Percentiles rank a stretch among this genome's conserved stretches.
phyloP scores from a whole-genome alignment of 805 yeast genomes.

The Candida tallmaniae region DNA sequence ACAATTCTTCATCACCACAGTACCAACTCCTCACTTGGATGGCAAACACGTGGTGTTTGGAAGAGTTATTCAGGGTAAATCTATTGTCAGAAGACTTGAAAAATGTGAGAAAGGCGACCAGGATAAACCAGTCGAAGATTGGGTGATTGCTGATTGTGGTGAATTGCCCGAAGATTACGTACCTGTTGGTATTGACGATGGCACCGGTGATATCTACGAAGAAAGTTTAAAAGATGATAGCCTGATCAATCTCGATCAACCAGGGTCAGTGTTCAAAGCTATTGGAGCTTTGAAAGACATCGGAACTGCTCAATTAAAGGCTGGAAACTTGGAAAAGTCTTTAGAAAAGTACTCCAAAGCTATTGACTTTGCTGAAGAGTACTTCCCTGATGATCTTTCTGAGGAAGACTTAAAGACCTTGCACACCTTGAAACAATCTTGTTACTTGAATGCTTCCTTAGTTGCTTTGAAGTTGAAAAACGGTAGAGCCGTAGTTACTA shows the following conservation, averaged over 20 bases:
- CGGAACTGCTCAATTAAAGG: conserved; percentile 74
- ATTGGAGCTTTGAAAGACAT: conserved; percentile 63
- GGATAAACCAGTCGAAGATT: conserved; percentile 71
- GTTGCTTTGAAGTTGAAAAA: conserved; percentile 62
- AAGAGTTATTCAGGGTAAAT: conserved; percentile 74
- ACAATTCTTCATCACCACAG: conserved; percentile 91
- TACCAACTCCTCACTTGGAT: conserved; percentile 88
- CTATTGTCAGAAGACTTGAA: conserved; percentile 76
- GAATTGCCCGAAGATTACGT: conserved; percentile 59
- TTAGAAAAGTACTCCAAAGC: conserved; percentile 72
- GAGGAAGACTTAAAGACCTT: conserved; percentile 49
- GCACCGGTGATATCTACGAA: conserved; percentile 81
- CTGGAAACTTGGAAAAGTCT: conserved; percentile 53
- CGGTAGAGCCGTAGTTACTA: conserved; percentile 49
- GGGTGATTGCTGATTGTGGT: conserved; percentile 76
- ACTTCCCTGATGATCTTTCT: conserved; percentile 64
- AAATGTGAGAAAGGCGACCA: conserved; percentile 55
- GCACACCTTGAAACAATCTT: conserved; percentile 55
- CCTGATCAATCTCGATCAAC: conserved; percentile 51
- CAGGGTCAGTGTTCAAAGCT: conserved; percentile 66
- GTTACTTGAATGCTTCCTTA: conserved; percentile 69
- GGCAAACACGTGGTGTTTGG: conserved; percentile 98
- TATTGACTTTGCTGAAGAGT: conserved; percentile 61
- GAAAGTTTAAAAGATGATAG: conserved; percentile 73
- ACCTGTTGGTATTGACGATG: conserved; percentile 58